Conservation (phyloP, 352 stramenopile genomes). For the Phytophthora citricola region DNA sequence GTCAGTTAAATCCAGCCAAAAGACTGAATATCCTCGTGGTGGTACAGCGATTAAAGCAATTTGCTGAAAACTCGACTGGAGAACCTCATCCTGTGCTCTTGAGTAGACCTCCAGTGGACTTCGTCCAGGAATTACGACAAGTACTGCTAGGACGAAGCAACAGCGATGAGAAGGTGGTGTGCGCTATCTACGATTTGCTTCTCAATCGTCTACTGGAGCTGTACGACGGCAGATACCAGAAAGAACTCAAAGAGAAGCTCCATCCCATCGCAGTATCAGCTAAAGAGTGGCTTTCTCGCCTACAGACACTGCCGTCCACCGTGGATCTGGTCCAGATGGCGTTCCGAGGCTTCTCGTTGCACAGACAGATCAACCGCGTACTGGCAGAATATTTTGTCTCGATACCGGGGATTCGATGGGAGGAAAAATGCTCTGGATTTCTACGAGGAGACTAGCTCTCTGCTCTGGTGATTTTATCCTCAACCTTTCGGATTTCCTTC, state of each 20-base stretch:
- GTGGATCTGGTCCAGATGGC: slow-evolving; percentile 3
- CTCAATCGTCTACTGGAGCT: slow-evolving; percentile 6
- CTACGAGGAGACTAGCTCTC: too few species aligned
- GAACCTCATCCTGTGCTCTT: background rate
- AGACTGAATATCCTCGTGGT: slow-evolving; percentile 8
- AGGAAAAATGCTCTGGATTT: too few species aligned
- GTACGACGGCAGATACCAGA: background rate
- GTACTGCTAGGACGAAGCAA: background rate
- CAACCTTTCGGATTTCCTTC: background rate
- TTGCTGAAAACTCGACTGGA: background rate
- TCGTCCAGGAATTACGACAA: background rate
- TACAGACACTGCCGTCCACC: background rate
- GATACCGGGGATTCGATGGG: too few species aligned
- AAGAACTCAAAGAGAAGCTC: background rate
- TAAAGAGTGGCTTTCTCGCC: background rate
- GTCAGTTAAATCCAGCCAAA: slow-evolving; percentile 1
- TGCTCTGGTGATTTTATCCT: background rate
- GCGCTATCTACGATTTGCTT: slow-evolving; percentile 2
- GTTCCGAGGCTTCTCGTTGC: slow-evolving; percentile 11
- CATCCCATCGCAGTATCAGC: background rate
- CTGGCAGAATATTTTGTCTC: slow-evolving; percentile 3
- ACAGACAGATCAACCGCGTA: slow-evolving; percentile 11
- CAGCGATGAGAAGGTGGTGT: background rate
- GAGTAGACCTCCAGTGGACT: too few species aligned
- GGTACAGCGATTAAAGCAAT: slow-evolving; percentile 10